Evolutionary conservation across 176 grass and related monocot genomes (phyloP).

Genomic region (Oryza australiensis): DNA sequence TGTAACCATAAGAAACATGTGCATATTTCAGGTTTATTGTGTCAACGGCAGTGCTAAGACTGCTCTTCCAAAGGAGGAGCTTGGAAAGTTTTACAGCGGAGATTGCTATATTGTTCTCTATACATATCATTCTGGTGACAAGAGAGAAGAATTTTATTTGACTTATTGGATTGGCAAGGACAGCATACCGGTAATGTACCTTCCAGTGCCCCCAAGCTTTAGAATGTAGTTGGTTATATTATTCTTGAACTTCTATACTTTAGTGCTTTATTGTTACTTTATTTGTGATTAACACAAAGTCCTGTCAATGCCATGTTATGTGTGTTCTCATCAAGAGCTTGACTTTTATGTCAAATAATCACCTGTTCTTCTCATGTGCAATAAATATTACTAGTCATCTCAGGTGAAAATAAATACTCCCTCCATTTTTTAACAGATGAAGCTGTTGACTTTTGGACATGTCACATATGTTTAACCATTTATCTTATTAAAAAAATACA

Average conservation of each 20-base stretch:
- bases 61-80: conserved; percentile 74
- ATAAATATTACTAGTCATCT: neutral
- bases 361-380: conserved; percentile 13
- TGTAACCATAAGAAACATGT: conserved; percentile 20
- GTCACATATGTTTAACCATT: too few relatives aligned
- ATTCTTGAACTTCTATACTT: conserved; percentile 1
- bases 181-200: conserved; percentile 51
- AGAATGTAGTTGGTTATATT: neutral
- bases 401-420: neutral
- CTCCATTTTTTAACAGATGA: too few relatives aligned
- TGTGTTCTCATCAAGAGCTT: neutral
- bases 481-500: too few relatives aligned
- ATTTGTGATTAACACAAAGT: neutral
- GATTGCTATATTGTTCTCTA: conserved; percentile 96
- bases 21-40: conserved; percentile 71
- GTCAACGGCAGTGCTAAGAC: conserved; percentile 63
- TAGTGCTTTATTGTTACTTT: conserved; percentile 17
- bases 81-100: conserved; percentile 88
- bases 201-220: conserved; percentile 12
- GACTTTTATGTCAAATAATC: conserved; percentile 10
- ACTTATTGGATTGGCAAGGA: conserved; percentile 87
- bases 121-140: conserved; percentile 84
- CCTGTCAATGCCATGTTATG: conserved; percentile 1
- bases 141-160: conserved; percentile 90
- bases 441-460: too few relatives aligned